phyloP scores from a whole-genome alignment of 2,329 filamentous ascomycete species.

The Fusarium virguliforme region DNA sequence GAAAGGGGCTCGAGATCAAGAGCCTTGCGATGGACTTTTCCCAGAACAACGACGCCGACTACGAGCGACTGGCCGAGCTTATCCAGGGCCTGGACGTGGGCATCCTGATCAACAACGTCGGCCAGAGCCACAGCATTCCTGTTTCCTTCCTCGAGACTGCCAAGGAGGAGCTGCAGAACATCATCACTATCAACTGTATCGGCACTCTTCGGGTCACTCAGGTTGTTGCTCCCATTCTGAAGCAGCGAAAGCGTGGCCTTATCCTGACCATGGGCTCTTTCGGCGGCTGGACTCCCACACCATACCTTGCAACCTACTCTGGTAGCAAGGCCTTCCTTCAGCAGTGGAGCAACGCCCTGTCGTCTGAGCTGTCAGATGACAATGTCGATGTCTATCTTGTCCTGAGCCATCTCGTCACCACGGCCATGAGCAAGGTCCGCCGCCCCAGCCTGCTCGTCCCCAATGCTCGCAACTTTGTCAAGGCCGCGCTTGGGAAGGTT shows the following conservation, averaged over 20 bases:
- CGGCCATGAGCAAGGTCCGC: constrained; percentile 97
- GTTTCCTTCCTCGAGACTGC: constrained; percentile 88
- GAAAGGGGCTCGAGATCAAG: constrained; percentile 77
- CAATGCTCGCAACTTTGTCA: constrained; percentile 86
- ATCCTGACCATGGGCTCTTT: constrained; percentile 99
- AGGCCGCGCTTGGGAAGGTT: constrained; percentile 83
- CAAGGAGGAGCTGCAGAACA: constrained; percentile 85
- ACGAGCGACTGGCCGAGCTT: constrained; percentile 78
- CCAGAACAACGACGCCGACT: constrained; percentile 84
- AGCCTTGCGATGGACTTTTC: constrained; percentile 93
- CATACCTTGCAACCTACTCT: constrained; percentile 94
- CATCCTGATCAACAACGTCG: constrained; percentile 97
- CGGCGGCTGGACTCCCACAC: constrained; percentile 91
- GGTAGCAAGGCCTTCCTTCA: constrained; percentile 99
- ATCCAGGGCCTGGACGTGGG: constrained; percentile 84
- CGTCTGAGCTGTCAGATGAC: constrained; percentile 83
- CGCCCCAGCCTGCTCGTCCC: constrained; percentile 84
- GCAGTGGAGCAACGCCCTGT: constrained; percentile 92
- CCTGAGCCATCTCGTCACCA: constrained; percentile 92
- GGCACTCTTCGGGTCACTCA: constrained; percentile 92
- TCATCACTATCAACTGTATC: constrained; percentile 95
- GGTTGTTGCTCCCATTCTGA: constrained; percentile 87
- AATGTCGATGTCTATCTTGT: constrained; percentile 93
- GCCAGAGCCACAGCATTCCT: constrained; percentile 93
- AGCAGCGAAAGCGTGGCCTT: constrained; percentile 85